Base-by-base conservation (phyloP, 2,329 filamentous ascomycete species). In the Madurella mycetomatis region DNA sequence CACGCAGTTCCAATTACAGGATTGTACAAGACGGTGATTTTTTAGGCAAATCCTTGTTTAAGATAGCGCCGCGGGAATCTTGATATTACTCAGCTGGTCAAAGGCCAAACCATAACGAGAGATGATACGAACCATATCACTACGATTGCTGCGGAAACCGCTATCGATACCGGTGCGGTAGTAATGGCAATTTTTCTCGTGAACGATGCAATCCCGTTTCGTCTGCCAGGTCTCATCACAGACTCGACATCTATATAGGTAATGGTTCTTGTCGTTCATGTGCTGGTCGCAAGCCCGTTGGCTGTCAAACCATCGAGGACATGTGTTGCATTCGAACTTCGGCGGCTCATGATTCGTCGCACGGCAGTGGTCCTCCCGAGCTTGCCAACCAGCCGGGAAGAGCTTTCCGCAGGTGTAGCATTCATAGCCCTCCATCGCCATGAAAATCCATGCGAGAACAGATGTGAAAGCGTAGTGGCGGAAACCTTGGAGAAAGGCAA, bases 301-400 rank as follows among this genome's bases (percentile, higher is more conserved):
- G 16, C 54, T 57, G 17, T 47, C n/a, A 31, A 68, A 71, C 32
- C 49, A 64, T 0, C 60, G 42, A 12, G 54, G 46, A 44, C 68
- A 69, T 0, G 43, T 60, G n/a, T 65, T 62, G 48, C 70, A 72
- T 45, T 71, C 66, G 39, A 64, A 62, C 0, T 45, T 32, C 1
- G 64, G 67, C 1, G 9, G 39, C 3, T 40, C 31, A 31, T 71
- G 68, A 8, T 62, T 65, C 0, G 60, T 69, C 5, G 60, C 60
- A 8, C 49, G 2, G 45, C 62, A 67, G 51, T 72, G 69, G 17
- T 67, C 52, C 1, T 67, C 51, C 2, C 65, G 65, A n/a, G 65
- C 62, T 2, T 9, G 17, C 45, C 52, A 64, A 1, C 63, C 64
- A 0, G 61, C 45, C 1, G 53, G 51, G 47, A 69, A 68, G 1